Evolutionary conservation across 805 yeast species (phyloP).

Genomic region (Wickerhamiella alocasiicola): DNA sequence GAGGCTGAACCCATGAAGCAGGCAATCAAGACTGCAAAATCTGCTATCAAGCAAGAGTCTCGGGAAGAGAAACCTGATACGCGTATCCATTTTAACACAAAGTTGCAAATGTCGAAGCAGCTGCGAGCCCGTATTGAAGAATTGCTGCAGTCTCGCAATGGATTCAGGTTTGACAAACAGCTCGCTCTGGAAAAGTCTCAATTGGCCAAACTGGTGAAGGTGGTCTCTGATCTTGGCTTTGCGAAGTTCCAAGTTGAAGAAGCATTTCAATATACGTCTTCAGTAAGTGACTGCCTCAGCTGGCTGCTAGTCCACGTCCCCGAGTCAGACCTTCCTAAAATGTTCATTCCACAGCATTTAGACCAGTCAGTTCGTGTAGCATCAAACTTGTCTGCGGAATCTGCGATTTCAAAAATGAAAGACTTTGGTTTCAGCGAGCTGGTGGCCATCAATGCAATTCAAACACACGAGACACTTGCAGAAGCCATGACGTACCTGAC

Average conservation of each 20-base stretch:
- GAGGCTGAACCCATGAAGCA: conserved; percentile 5
- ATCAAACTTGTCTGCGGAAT: conserved; percentile 31
- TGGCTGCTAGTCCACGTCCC: conserved; percentile 85
- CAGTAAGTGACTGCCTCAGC: conserved; percentile 44
- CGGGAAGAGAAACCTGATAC: not conserved
- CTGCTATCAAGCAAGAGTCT: conserved; percentile 6
- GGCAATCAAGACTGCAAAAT: conserved; percentile 4
- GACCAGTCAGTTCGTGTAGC: conserved; percentile 8
- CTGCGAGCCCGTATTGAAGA: conserved; percentile 51
- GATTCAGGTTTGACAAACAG: conserved; percentile 32
- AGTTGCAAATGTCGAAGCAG: conserved; percentile 50
- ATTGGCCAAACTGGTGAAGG: conserved; percentile 14
- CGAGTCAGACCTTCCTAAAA: conserved; percentile 76
- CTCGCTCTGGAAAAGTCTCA: conserved; percentile 17
- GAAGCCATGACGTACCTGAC: conserved; percentile 36
- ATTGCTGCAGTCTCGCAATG: conserved; percentile 33
- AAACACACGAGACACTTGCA: conserved; percentile 17
- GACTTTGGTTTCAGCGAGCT: conserved; percentile 62
- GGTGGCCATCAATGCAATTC: conserved; percentile 42
- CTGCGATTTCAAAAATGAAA: conserved; percentile 42
- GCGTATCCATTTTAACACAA: conserved; percentile 28
- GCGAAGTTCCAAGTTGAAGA: conserved; percentile 57
- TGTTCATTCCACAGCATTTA: conserved; percentile 19
- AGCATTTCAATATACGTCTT: conserved; percentile 42
- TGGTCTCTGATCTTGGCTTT: conserved; percentile 48